These are phyloP conservation scores for Austroboletus novae-zelandiae DNA, from an alignment of 1,284 basidiomycete genomes.

Conservation along the genomic window DNA sequence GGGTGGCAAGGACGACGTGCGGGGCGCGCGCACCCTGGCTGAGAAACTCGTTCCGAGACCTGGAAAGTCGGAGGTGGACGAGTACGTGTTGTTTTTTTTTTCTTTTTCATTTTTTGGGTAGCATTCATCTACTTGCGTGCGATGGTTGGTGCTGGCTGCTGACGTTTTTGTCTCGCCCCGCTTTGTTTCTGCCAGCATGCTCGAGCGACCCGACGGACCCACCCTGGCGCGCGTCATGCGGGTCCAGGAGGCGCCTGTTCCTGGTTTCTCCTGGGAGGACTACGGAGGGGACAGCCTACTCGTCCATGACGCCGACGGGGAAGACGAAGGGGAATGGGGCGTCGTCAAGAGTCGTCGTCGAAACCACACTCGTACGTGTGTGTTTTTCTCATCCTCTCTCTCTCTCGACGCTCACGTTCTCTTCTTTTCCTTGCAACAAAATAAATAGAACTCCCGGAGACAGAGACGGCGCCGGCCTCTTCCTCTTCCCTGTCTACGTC, in stretches of 20 bases:
- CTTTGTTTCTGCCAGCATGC: conserved; percentile 45
- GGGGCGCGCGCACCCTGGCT: conserved; percentile 42
- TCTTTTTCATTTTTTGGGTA: too few species aligned
- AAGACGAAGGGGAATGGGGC: conserved; percentile 64
- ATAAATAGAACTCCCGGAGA: conserved; percentile 13
- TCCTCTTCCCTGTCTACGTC: conserved; percentile 31
- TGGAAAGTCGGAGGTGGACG: conserved; percentile 62
- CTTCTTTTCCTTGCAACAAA: not conserved
- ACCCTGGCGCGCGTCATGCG: conserved; percentile 60
- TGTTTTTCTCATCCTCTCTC: not conserved
- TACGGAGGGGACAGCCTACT: conserved; percentile 58
- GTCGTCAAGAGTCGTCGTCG: conserved; percentile 62
- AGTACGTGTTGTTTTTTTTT: conserved; percentile 34
- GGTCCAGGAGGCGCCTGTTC: conserved; percentile 57
- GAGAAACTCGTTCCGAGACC: conserved; percentile 60
- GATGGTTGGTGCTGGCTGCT: too few species aligned
- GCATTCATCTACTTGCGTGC: too few species aligned
- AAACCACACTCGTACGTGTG: conserved; percentile 42
- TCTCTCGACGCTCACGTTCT: not conserved
- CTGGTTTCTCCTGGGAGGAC: conserved; percentile 71
- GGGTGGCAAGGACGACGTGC: conserved; percentile 35
- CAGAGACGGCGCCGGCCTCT: not conserved
- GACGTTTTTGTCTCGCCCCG: not conserved
- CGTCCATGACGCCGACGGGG: conserved; percentile 47
- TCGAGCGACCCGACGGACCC: conserved; percentile 56